Base-by-base conservation (phyloP, 805 yeast genomes). In the Metschnikowia borealis region DNA sequence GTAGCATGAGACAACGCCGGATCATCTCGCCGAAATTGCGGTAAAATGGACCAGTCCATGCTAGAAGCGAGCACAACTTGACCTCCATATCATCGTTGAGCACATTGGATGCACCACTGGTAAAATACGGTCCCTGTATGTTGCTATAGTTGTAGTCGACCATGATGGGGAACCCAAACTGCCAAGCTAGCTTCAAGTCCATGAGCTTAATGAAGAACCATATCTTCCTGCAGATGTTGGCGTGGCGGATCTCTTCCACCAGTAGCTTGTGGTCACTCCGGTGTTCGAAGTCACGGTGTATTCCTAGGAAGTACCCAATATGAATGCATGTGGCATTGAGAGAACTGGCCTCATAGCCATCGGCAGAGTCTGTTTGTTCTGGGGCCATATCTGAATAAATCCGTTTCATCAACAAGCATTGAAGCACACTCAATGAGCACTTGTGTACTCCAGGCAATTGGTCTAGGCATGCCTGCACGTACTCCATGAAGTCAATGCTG, bases 1-100 rank as follows among this genome's bases (percentile, higher is more conserved):
- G 68, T 23, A 82, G 67, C 55, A 75, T 68, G 41, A 80, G 62
- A 3, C 78, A 69, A 23, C 63, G 54, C 18, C 57, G 55, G 18
- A 80, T 57, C 3, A 78, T 54, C 6, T 56, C 54, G 10, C 69
- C 57, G 23, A 65, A 58, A 5, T 68, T 54, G n/a, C 51, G 47
- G 46, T 68, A 64, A 51, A 66, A 70, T 33, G 45, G 17, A 3
- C 41, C 48, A 6, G 43, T 18, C 32, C 41, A 36, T 8, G 33
- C 7, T 14, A 48, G 15, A 21, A 46, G 35, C 13, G 47, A 44
- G 32, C 54, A 49, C 0, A 77, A 65, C 26, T 61, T 66, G 18
- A 62, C 55, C 47, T 80, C 83, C 42, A 68, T 49, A 2, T 62
- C 67, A 14, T 67, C 56, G 57, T 75, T 72, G 3, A 33, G 26